phyloP scores from a whole-genome alignment of 2,329 filamentous ascomycete species.

The Fusarium piperis region DNA sequence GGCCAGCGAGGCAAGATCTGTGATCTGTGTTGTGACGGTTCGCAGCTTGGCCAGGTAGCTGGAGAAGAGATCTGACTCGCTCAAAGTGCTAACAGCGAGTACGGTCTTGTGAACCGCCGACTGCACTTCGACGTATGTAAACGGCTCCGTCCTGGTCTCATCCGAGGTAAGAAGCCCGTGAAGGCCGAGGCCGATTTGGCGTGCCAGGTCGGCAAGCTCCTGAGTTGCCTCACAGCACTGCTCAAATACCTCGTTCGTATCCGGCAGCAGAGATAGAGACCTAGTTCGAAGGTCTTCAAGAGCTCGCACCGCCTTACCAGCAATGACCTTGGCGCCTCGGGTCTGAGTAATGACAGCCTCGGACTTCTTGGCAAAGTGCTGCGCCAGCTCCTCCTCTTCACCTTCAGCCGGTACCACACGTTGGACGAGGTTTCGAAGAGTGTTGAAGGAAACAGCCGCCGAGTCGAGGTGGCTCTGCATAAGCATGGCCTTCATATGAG shows the following conservation, averaged over 20 bases:
- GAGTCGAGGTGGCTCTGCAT: slow-evolving; percentile 87
- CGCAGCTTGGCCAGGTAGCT: slow-evolving; percentile 75
- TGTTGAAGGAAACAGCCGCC: slow-evolving; percentile 72
- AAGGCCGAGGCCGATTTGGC: slow-evolving; percentile 73
- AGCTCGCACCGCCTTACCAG: slow-evolving; percentile 79
- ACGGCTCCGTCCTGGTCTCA: slow-evolving; percentile 74
- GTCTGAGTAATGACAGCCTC: slow-evolving; percentile 79
- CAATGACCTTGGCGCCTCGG: slow-evolving; percentile 84
- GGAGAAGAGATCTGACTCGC: slow-evolving; percentile 75
- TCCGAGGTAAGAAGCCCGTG: slow-evolving; percentile 72
- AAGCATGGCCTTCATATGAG: slow-evolving; percentile 79
- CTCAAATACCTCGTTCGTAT: slow-evolving; percentile 75
- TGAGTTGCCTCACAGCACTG: slow-evolving; percentile 71
- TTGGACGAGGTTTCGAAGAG: slow-evolving; percentile 73
- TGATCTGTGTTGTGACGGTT: slow-evolving; percentile 69
- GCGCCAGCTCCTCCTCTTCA: slow-evolving; percentile 71
- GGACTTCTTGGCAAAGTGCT: slow-evolving; percentile 74
- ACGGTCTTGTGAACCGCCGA: slow-evolving; percentile 66
- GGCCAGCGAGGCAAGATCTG: slow-evolving; percentile 76
- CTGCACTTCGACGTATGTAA: slow-evolving; percentile 74
- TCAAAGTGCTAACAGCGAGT: slow-evolving; percentile 58
- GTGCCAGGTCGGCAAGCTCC: slow-evolving; percentile 72
- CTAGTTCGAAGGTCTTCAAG: slow-evolving; percentile 81
- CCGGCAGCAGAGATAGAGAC: slow-evolving; percentile 76
- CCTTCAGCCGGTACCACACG: slow-evolving; percentile 62